Base-by-base conservation (phyloP, 2,329 filamentous ascomycete species). In the Aureobasidium sp. region DNA sequence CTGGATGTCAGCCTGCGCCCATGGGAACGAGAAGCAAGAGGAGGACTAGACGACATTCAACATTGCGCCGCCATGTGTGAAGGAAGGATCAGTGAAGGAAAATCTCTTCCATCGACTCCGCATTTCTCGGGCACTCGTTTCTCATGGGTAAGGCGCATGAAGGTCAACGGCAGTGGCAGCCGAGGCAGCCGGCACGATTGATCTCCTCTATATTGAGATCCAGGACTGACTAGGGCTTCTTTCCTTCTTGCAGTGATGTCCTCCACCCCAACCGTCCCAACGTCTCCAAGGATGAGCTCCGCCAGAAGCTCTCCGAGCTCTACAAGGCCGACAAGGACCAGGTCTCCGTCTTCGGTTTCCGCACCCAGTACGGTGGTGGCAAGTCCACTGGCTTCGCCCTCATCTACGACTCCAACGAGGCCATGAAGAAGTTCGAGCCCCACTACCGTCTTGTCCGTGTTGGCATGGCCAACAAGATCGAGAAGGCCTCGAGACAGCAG, bases 341-440 rank as follows among this genome's bases (percentile, higher is more conserved):
- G 82, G 88, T 97, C 81, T 92, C 88, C 79, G 91, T 96, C 79
- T 99, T 99, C 79, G 94, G 94, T 76, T 91, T 99, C 81, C 90
- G 91, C 80, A 99, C 94, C 73, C 93, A 97, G 79, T 99, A 89
- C 79, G 94, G 94, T 93, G 94, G 94, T 78, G 94, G 94, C 85
- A 99, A 99, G 89, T 96, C 90, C 80, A 97, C 93, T 70, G 94
- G 94, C 74, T 99, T 99, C 78, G 94, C 91, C 70, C 91, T 97
- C 75, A 85, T 99, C 83, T 99, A 99, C 87, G 94, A 99, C 82
- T 96, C 90, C 70, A 83, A 86, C 77, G 94, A 99, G 85, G 91
- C 92, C 74, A 88, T 99, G 88, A 97, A 97, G 90, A 97, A 97
- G 83, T 99, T 97, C 81, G 94, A 99, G 87, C 94, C 94, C 74